Evolutionary conservation across 768 basidiomycete genomes (phyloP), one percentile per base, ranked within the genome.

Genomic region (Naganishia randhawae): DNA sequence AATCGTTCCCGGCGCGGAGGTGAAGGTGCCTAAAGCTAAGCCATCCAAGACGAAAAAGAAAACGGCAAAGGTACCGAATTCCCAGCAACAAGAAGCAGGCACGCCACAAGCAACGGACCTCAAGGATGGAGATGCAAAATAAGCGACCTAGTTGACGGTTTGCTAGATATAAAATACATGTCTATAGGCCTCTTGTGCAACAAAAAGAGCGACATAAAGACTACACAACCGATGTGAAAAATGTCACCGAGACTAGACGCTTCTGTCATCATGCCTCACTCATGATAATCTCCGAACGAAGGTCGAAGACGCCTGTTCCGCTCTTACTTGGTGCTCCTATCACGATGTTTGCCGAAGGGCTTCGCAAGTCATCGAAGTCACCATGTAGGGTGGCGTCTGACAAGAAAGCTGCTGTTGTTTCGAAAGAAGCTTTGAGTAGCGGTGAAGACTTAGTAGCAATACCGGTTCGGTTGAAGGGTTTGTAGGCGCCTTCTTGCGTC

Each of bases 401-500:
- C 72, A 99, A 80, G 84, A 99, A 96, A 1, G 88, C 84, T 1
- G 89, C 90, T 0, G 95, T 98, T 4, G 94, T 97, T 81, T 98
- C 96, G 81, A 91, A 99, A 10, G 93, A 96, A 0, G 96, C 96
- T 80, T 98, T 98, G 65, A 98, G 86, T 45, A 98, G 84, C 9
- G 95, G 92, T n/a, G 94, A 97, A 29, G 92, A 87, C 80, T 91
- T 92, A 51, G 88, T 86, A 27, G 91, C 88, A 67, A 99, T 89
- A 63, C 96, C 96, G 71, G 89, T 91, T 51, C 96, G 89, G 81
- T 97, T 99, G 83, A 98, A 99, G 1, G 96, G 92, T 81, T 91
- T 95, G 84, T 94, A 99, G 32, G 89, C 92, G 33, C 96, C 96
- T 65, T 97, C 94, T 78, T 92, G 97, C 0, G 96, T 98, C 95